Evolutionary conservation across 805 yeast species (phyloP), one percentile per base, ranked within the genome.

Genomic region (Cyberlindnera mycetangii): DNA sequence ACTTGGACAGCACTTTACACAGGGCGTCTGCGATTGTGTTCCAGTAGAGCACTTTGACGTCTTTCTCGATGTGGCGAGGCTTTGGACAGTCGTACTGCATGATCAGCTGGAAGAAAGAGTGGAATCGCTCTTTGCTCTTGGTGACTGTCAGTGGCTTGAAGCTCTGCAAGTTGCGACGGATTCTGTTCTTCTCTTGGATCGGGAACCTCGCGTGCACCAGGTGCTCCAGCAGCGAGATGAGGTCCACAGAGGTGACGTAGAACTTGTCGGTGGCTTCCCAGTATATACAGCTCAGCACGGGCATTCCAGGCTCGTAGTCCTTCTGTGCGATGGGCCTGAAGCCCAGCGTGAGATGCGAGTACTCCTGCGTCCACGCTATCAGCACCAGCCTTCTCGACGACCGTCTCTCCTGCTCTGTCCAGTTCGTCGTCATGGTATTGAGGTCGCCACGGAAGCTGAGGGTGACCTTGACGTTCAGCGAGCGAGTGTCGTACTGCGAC

Each of bases 61-160:
- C 85, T 58, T 83, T 83, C 53, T 80, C 88, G 36, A 83, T 83
- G 51, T 80, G 81, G 33, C 89, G 65, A 5, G 89, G 89, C 51
- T 78, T 69, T 2, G 89, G 89, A 44, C 70, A 70, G 22, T 75
- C 75, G 68, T 75, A 82, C 25, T 70, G 63, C 88, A 83, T 83
- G 30, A 83, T 72, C 39, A 73, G 52, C 57, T 66, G 58, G 57
- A 74, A 75, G 41, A 75, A 69, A 21, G 59, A 54, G 35, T 61
- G 63, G 32, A 59, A 58, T 20, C 70, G 70, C 0, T 57, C 58
- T 35, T 68, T 67, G 5, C 72, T 61, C 49, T 82, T 74, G 16
- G 81, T 71, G 12, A 83, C 71, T 0, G 88, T 83, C 34, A 67
- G 58, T 2, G 89, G 87, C 52, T 76, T 76, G 50, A 80, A 70